Evolutionary conservation across 768 basidiomycete species (phyloP), one percentile per base, ranked within the genome.

Genomic region (Psilocybe sp.): DNA sequence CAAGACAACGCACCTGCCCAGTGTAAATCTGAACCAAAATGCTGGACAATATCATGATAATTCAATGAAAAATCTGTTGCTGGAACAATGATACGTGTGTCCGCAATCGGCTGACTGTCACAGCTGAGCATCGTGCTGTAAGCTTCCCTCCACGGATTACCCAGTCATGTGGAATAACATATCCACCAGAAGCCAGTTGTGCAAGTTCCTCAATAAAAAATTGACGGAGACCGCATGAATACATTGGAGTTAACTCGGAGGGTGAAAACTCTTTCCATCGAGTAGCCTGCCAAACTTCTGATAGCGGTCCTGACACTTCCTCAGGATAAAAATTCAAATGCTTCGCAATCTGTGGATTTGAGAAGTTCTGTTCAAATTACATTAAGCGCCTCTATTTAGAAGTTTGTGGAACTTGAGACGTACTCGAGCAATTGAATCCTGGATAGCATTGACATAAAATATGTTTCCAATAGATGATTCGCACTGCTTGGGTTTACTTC

Each of bases 321-420:
- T 57, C 56, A 4, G 56, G 53, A 44, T 57, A 57, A 15, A 51
- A 48, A 8, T 47, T 36, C 19, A 54, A 37, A 14, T 57, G 56
- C 40, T 49, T 39, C 6, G 52, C 52, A 14, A 54, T 49, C 45
- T 57, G 46, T 1, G 53, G 56, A 31, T 57, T 57, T 23, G 53
- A 8, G 47, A 52, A 48, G 20, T 58, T 48, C 51, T 54, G 14
- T 31, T n/a, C n/a, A n/a, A n/a, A n/a, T n/a, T n/a, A n/a, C n/a
- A n/a, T n/a, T n/a, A n/a, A n/a, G n/a, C n/a, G n/a, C n/a, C n/a
- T n/a, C n/a, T n/a, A n/a, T n/a, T n/a, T n/a, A n/a, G n/a, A n/a
- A n/a, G n/a, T n/a, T n/a, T n/a, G n/a, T n/a, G n/a, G n/a, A n/a
- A n/a, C n/a, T n/a, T 37, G 23, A 16, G 13, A 54, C 32, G 32